Evolutionary conservation across 2,329 filamentous ascomycete genomes (phyloP).

Genomic region (Graphiopsis chlorocephala): DNA sequence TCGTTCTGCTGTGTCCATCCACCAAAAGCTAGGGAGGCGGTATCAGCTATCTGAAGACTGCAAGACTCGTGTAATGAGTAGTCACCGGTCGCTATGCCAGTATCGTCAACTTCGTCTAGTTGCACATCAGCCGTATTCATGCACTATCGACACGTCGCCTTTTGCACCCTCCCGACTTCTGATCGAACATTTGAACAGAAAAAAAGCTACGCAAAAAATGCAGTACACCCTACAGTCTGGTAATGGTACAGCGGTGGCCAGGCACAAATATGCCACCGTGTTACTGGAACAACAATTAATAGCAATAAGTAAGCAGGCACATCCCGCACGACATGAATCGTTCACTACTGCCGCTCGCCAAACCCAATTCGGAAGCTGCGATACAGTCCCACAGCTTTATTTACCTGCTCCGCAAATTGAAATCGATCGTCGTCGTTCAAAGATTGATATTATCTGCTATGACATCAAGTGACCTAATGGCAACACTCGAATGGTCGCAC

Average conservation of each 20-base stretch:
- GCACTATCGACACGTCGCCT: background rate
- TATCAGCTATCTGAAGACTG: background rate
- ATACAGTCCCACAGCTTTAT: conserved; percentile 9
- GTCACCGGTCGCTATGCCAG: background rate
- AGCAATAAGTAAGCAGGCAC: background rate
- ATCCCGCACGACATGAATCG: background rate
- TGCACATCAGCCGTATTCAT: background rate
- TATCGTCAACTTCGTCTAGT: background rate
- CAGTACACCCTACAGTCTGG: background rate
- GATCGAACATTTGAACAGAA: background rate
- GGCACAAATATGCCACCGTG: background rate
- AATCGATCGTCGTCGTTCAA: background rate
- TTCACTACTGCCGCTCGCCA: background rate
- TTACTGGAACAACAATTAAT: background rate
- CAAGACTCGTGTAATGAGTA: background rate
- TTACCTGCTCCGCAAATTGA: background rate
- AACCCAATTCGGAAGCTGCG: background rate
- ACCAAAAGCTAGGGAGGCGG: background rate
- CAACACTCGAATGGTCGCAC: background rate
- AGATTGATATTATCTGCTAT: background rate
- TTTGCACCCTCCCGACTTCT: background rate
- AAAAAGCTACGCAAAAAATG: background rate
- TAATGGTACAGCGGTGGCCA: background rate
- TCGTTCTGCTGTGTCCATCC: background rate
- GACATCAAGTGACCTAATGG: background rate